Percentiles rank a stretch among this genome's conserved stretches.
phyloP scores from a whole-genome alignment of 1,284 basidiomycete genomes.

The Papiliotrema fonsecae region DNA sequence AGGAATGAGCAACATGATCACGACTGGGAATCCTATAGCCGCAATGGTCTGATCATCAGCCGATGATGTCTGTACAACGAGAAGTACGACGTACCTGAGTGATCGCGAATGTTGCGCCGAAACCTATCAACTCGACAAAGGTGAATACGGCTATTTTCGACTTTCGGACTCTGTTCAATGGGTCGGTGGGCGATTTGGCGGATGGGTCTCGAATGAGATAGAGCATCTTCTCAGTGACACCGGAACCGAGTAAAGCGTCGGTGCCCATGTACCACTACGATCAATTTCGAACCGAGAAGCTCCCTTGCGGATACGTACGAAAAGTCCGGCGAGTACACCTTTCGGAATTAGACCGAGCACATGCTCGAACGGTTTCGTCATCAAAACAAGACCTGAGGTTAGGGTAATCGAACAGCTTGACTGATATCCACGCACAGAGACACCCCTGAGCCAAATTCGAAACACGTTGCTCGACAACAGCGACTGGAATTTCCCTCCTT shows the following conservation, averaged over 20 bases:
- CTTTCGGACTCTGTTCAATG: slow-evolving; percentile 67
- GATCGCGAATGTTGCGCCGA: slow-evolving; percentile 84
- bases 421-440: slow-evolving; percentile 55
- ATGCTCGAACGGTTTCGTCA: slow-evolving; percentile 76
- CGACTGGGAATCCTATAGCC: slow-evolving; percentile 84
- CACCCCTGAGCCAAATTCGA: slow-evolving; percentile 81
- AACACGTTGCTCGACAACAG: slow-evolving; percentile 81
- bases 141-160: slow-evolving; percentile 74
- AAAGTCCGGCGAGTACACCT: slow-evolving; percentile 51
- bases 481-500: slow-evolving; percentile 61
- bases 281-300: not conserved
- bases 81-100: slow-evolving; percentile 56
- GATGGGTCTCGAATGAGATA: slow-evolving; percentile 73
- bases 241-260: slow-evolving; percentile 74
- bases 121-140: slow-evolving; percentile 73
- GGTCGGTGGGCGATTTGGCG: slow-evolving; percentile 61
- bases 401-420: slow-evolving; percentile 8
- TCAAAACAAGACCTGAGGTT: slow-evolving; percentile 55
- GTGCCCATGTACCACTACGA: slow-evolving; percentile 80
- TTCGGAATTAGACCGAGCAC: slow-evolving; percentile 70
- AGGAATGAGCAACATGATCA: slow-evolving; percentile 85
- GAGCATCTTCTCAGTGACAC: slow-evolving; percentile 76
- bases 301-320: slow-evolving; percentile 51
- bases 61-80: slow-evolving; percentile 57
- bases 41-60: slow-evolving; percentile 66